These are phyloP conservation scores for Cucurbita ficifolia DNA, from an alignment of 306 rosid species.

Conservation along the genomic window DNA sequence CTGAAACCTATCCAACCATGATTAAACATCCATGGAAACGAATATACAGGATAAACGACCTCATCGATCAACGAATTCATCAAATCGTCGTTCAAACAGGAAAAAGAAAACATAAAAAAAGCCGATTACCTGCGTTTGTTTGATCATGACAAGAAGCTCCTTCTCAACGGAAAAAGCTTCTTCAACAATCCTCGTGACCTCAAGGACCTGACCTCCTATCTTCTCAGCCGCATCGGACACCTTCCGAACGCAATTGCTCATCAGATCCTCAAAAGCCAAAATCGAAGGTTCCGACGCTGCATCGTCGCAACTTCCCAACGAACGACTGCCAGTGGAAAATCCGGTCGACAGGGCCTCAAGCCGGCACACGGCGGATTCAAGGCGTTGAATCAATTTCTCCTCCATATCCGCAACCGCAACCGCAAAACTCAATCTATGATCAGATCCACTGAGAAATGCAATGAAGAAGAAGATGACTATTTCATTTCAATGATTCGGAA, in stretches of 20 bases:
- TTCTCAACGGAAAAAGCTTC: conserved; percentile 63
- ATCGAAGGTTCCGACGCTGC: conserved; percentile 43
- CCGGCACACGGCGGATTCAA: conserved; percentile 77
- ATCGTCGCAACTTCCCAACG: conserved; percentile 7
- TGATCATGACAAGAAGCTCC: conserved; percentile 51
- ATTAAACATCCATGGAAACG: neutral
- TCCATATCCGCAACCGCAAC: conserved; percentile 31
- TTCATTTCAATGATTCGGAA: neutral
- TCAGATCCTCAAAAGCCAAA: conserved; percentile 52
- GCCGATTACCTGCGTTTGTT: conserved; percentile 45
- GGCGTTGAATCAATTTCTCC: conserved; percentile 51
- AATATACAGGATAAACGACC: neutral
- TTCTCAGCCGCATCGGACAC: conserved; percentile 49
- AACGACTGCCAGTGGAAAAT: neutral
- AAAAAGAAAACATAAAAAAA: neutral
- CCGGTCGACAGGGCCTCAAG: conserved; percentile 45
- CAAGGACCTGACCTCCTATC: conserved; percentile 69
- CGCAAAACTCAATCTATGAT: neutral
- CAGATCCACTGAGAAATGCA: conserved; percentile 16
- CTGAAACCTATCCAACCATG: neutral
- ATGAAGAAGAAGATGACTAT: neutral
- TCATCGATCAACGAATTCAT: neutral
- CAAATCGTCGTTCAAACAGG: neutral
- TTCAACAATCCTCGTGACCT: conserved; percentile 28
- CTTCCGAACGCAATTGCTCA: conserved; percentile 30